phyloP scores from a whole-genome alignment of 2,329 filamentous ascomycete species.

The Ophiostoma perfectum region DNA sequence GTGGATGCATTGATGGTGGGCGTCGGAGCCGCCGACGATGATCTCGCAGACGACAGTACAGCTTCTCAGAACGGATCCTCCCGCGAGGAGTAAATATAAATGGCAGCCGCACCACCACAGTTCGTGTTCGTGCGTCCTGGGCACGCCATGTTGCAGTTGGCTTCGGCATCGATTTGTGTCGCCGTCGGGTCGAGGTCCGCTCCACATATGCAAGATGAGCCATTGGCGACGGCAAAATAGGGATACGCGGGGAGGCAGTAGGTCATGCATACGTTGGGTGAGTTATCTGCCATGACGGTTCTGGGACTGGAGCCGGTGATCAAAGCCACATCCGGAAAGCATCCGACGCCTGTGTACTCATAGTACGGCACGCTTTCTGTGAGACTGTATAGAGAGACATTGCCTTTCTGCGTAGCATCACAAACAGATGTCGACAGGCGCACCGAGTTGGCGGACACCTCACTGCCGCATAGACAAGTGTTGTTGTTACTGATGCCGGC shows the following conservation, averaged over 20 bases:
- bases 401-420: neutral
- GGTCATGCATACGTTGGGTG: neutral
- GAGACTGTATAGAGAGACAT: neutral
- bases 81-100: neutral
- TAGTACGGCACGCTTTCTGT: neutral
- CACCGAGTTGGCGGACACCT: neutral
- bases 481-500: neutral
- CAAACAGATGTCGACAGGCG: neutral
- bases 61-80: neutral
- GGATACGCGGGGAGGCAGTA: neutral
- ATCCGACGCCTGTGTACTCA: neutral
- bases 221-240: neutral
- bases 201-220: neutral
- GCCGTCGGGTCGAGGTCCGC: neutral
- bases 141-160: neutral
- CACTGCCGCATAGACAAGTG: neutral
- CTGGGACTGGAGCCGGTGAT: neutral
- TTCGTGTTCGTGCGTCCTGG: neutral
- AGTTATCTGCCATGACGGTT: neutral
- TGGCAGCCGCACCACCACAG: neutral
- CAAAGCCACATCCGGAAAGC: neutral
- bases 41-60: neutral
- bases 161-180: neutral
- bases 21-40: neutral
- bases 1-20: neutral